Evolutionary conservation across 75 land plant species (phyloP), one percentile per base, ranked within the genome.

Genomic region (Azolla pinnata): DNA sequence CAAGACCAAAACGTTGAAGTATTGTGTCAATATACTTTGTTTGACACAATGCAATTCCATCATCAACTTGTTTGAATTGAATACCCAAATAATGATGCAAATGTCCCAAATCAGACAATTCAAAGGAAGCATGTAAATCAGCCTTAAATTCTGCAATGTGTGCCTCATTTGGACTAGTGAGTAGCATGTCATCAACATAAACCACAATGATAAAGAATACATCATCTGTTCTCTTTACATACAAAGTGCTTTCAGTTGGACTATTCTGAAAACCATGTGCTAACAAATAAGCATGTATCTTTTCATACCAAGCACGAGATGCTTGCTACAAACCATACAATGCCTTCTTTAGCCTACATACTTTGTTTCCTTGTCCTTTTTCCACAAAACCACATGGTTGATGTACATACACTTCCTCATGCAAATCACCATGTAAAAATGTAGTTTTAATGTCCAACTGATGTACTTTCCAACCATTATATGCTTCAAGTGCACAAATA

Each of bases 171-270:
- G 26, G 34, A 0, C 44, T 27, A 2, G 0, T 33, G 47, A 66
- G n/a, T 0, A 65, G 0, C 3, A 56, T 0, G 2, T 66, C 67
- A 57, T 66, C 62, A 0, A 66, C 64, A 27, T 66, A 57, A 2
- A 66, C 4, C 0, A 66, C 16, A 26, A 66, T 3, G 5, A 42
- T 4, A 0, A 28, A 33, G 4, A 52, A 20, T 1, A 20, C 2
- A 16, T 23, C 17, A 52, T 21, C 54, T 20, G 18, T 1, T 3
- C 16, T 1, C 54, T 52, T 31, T n/a, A 52, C 54, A 52, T 52
- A 52, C 54, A 52, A 0, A n/a, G 20, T 52, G 1, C 25, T 4
- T 3, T 52, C 2, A 1, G 54, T 20, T 20, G 23, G 54, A 52
- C 23, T 52, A 1, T 25, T 0, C 4, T 52, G 26, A 52, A 52